A percentile compares a stretch with the other conserved stretches of the same genome.
Conservation (phyloP, 768 basidiomycete genomes). For the Russula emetica region DNA sequence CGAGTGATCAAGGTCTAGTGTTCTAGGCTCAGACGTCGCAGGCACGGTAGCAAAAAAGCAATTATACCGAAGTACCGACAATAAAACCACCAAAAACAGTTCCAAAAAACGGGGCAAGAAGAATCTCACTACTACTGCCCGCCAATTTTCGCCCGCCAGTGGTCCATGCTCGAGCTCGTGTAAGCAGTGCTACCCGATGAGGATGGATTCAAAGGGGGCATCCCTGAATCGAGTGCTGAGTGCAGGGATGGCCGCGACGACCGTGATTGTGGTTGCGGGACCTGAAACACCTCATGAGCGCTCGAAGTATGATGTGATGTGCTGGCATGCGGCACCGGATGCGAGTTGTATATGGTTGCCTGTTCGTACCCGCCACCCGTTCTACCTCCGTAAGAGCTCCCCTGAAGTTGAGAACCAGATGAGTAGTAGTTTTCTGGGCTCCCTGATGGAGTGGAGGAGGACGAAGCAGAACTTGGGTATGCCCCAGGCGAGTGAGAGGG, state of each 20-base stretch:
- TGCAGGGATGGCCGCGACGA: constrained; percentile 17
- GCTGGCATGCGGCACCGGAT: constrained; percentile 19
- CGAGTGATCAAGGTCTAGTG: constrained; percentile 3
- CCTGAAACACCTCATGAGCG: constrained; percentile 19
- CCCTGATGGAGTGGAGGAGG: constrained; percentile 21
- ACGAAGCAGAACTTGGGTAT: constrained; percentile 23
- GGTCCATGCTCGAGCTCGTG: constrained; percentile 16
- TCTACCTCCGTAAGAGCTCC: constrained; percentile 18
- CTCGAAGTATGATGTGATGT: constrained; percentile 1
- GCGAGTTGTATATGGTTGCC: constrained; percentile 14
- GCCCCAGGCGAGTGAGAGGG: constrained; percentile 22
- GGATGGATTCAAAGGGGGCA: constrained; percentile 7
- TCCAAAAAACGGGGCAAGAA: neutral
- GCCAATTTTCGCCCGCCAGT: constrained; percentile 24
- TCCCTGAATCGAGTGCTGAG: constrained; percentile 17
- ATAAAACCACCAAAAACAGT: constrained; percentile 5
- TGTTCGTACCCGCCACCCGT: constrained; percentile 23
- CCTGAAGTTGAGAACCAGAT: constrained; percentile 21
- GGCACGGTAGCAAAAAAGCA: constrained; percentile 16
- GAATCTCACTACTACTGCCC: constrained; percentile 12
- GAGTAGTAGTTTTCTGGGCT: constrained; percentile 26
- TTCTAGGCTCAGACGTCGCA: constrained; percentile 17
- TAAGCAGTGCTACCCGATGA: constrained; percentile 10
- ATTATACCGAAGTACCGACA: constrained; percentile 15
- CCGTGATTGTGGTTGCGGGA: constrained; percentile 18